Percentiles rank a stretch among this genome's conserved stretches.
phyloP scores from a whole-genome alignment of 164 flowering plant species.

The Sedum album region DNA sequence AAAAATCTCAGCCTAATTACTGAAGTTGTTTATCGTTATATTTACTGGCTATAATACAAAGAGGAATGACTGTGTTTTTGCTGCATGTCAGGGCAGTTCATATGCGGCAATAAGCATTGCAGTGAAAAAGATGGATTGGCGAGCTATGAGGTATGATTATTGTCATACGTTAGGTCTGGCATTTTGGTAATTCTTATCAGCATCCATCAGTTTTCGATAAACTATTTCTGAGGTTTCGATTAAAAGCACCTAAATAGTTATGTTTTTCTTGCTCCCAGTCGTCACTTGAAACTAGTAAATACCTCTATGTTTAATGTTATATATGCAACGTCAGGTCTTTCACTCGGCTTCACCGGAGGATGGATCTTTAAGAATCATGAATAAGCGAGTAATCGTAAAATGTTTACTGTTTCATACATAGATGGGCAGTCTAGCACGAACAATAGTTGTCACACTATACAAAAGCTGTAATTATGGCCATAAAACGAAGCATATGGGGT shows the following conservation, averaged over 20 bases:
- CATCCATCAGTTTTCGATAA: not conserved
- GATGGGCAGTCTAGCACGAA: too few species aligned
- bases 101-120: slow-evolving; percentile 90
- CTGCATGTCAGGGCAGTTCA: slow-evolving; percentile 79
- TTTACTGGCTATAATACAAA: not conserved
- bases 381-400: too few species aligned
- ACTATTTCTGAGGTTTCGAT: not conserved
- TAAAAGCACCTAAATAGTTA: not conserved
- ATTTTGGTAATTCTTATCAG: not conserved
- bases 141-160: slow-evolving; percentile 75
- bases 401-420: too few species aligned
- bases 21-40: not conserved
- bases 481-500: too few species aligned
- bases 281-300: not conserved
- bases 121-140: slow-evolving; percentile 60
- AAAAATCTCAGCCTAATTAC: not conserved
- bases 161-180: not conserved
- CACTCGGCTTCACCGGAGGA: too few species aligned
- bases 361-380: too few species aligned
- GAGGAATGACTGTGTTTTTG: slow-evolving; percentile 14
- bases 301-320: not conserved
- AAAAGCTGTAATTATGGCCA: too few species aligned
- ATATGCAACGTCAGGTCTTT: too few species aligned
- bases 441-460: too few species aligned
- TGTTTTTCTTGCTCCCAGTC: not conserved